These are phyloP conservation scores for Pyrenophora graminea DNA, from an alignment of 2,329 filamentous ascomycete species.

Conservation along the genomic window DNA sequence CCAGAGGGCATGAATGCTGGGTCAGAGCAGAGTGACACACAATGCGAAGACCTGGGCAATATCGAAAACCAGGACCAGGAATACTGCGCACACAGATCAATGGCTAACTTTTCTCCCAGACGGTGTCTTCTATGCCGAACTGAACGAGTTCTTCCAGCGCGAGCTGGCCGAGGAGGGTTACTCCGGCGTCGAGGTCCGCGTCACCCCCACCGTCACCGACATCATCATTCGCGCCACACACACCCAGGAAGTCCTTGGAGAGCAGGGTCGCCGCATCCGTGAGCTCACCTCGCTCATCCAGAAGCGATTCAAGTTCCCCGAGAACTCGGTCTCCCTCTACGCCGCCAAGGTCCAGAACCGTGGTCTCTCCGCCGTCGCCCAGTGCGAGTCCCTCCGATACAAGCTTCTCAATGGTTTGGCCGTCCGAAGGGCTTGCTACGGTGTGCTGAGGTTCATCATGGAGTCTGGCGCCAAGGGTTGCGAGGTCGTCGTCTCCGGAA, in stretches of 20 bases:
- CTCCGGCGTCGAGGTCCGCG: conserved; percentile 99
- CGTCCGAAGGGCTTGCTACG: conserved; percentile 98
- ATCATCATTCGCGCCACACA: conserved; percentile 99
- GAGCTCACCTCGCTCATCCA: conserved; percentile 99
- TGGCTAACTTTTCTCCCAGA: conserved; percentile 56
- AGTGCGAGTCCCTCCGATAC: conserved; percentile 99
- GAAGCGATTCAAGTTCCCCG: conserved; percentile 99
- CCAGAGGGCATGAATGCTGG: neutral
- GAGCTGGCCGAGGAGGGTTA: conserved; percentile 99
- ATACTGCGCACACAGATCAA: conserved; percentile 23
- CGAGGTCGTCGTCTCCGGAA: conserved; percentile 98
- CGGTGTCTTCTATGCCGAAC: conserved; percentile 99
- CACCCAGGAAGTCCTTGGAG: conserved; percentile 99
- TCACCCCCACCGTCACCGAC: conserved; percentile 99
- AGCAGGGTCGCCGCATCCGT: conserved; percentile 99
- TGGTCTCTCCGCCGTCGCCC: conserved; percentile 98
- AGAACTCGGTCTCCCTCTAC: conserved; percentile 99
- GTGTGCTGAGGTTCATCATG: conserved; percentile 99
- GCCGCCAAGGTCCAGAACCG: conserved; percentile 99
- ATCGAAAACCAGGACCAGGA: conserved; percentile 3
- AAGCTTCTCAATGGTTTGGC: conserved; percentile 99
- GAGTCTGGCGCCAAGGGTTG: conserved; percentile 99
- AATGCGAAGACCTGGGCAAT: neutral
- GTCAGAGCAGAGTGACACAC: neutral
- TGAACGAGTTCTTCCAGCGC: conserved; percentile 99